Base-by-base conservation (phyloP, 371 early-diverging fungal genomes). In the Mortierella sp. region DNA sequence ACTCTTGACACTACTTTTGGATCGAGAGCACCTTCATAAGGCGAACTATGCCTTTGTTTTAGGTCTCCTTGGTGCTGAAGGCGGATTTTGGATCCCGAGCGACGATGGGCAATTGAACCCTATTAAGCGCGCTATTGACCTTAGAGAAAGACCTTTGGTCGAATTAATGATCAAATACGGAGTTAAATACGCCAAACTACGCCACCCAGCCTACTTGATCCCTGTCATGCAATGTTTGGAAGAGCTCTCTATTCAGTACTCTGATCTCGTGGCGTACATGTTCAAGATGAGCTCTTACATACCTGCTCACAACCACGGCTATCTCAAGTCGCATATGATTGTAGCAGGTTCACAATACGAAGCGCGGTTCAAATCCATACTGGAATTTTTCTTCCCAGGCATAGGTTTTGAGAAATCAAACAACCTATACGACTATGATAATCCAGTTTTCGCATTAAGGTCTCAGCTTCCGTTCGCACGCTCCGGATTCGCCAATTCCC, bases 201-300 rank as follows among this genome's bases (percentile, higher is more conserved):
- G 64, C 28, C 80, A 80, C 26, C 80, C 80, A 1, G 75, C 72
- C 24, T 80, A 80, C 40, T n/a, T 80, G 26, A 57, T 72, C 68
- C 75, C 80, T 4, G 75, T 64, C 0, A 57, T 75, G 5, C 75
- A 80, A n/a, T 80, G 80, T 62, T 32, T 80, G 49, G 47, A 68
- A n/a, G 75, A 80, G 59, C 68, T 80, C 40, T 59, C 75, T 1
- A 69, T 66, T 2, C 62, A 66, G 8, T 75, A 75, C 40, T 71
- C 80, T 3, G 63, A 43, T 11, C 43, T 80, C 16, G 43, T 75
- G 35, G 66, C 32, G 12, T 55, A 72, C n/a, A 61, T 80, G 72
- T 80, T 75, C 58, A 68, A 68, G 51, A 71, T 35, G 62, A 68
- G 75, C 0, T 80, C 80, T 1, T 75, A 75, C n/a, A 61, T 75